Percentiles rank a stretch among this genome's conserved stretches.
Evolutionary conservation across 1,284 basidiomycete genomes (phyloP).

Genomic region (Leucoagaricus sp.): DNA sequence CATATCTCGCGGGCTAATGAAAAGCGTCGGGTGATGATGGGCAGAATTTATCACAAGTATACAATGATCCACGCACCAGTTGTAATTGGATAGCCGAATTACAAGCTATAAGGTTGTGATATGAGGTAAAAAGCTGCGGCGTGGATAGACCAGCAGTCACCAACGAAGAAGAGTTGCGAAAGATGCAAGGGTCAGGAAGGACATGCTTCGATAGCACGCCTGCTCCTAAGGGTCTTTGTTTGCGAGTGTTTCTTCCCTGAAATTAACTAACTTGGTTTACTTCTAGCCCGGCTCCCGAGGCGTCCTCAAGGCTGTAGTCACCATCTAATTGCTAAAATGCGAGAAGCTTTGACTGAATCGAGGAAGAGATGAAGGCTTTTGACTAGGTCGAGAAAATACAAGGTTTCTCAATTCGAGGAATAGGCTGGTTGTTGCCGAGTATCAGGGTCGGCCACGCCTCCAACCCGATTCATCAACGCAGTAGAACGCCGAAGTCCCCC

Average conservation of each 20-base stretch:
- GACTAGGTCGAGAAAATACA: background rate
- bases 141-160: background rate
- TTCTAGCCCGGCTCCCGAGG: too few species aligned
- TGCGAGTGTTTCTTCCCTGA: background rate
- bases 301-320: too few species aligned
- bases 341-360: too few species aligned
- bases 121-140: slow-evolving; percentile 11
- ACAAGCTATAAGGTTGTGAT: background rate
- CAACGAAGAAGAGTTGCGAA: background rate
- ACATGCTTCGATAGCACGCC: background rate
- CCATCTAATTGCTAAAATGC: too few species aligned
- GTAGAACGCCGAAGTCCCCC: slow-evolving; percentile 6
- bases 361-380: too few species aligned
- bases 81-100: background rate
- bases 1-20: background rate
- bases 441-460: slow-evolving; percentile 9
- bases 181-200: background rate
- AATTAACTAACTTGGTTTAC: too few species aligned
- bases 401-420: background rate
- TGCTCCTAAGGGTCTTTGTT: background rate
- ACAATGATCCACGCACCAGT: background rate
- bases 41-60: background rate
- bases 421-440: background rate
- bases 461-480: background rate
- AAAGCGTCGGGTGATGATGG: background rate